These are phyloP conservation scores for Blechomonas ayalai DNA, from an alignment of 208 protist genomes.

Conservation along the genomic window DNA sequence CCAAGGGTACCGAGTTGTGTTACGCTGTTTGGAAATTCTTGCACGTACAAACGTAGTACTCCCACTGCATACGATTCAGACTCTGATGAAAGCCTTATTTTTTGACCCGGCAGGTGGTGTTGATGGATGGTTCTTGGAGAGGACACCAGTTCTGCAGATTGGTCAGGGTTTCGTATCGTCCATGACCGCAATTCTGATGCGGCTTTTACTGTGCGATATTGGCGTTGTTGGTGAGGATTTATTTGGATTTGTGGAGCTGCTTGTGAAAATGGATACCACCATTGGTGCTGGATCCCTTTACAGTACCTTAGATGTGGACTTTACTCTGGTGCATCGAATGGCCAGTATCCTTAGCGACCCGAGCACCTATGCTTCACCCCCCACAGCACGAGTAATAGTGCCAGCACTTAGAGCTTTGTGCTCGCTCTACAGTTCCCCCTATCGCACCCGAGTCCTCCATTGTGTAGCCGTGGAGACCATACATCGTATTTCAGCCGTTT, in stretches of 20 bases:
- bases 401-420: conserved; percentile 4
- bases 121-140: too few species aligned
- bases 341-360: conserved; percentile 5
- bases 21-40: conserved; percentile 11
- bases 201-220: conserved; percentile 7
- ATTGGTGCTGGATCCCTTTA: background rate
- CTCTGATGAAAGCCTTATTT: conserved; percentile 8
- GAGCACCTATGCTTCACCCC: conserved; percentile 3
- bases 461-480: background rate
- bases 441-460: conserved; percentile 1
- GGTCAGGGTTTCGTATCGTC: conserved; percentile 1
- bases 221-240: conserved; percentile 6
- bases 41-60: conserved; percentile 2
- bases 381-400: background rate
- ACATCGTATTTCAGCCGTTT: background rate
- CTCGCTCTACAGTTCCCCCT: conserved; percentile 1
- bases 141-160: too few species aligned
- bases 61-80: conserved; percentile 4
- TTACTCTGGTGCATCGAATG: conserved; percentile 6
- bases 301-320: conserved; percentile 2
- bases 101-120: conserved; percentile 5
- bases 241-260: conserved; percentile 7
- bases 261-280: conserved; percentile 2
- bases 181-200: conserved; percentile 1
- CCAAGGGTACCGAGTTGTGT: conserved; percentile 6